These are phyloP conservation scores for Phytopythium vexans DNA, from an alignment of 352 stramenopile genomes.

Conservation along the genomic window DNA sequence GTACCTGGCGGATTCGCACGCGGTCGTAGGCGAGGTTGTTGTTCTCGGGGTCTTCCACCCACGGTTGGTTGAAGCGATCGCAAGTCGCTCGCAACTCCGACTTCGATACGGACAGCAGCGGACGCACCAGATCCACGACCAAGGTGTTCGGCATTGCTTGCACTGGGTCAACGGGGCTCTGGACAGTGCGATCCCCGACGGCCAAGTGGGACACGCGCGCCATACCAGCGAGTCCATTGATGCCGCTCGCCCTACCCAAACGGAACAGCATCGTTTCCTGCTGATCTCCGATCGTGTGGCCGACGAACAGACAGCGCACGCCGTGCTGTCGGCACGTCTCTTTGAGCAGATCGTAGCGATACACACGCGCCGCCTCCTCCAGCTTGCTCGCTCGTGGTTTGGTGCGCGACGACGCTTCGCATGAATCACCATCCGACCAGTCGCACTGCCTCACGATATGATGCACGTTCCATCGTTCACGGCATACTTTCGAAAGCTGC, in stretches of 20 bases:
- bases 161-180: not conserved
- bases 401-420: not conserved
- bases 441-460: slow-evolving; percentile 55
- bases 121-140: slow-evolving; percentile 41
- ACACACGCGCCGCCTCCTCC: slow-evolving; percentile 63
- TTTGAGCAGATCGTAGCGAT: slow-evolving; percentile 63
- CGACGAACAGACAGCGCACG: slow-evolving; percentile 73
- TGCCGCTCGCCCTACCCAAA: slow-evolving; percentile 63
- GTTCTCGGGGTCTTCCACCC: slow-evolving; percentile 85
- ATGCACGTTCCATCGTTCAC: slow-evolving; percentile 31
- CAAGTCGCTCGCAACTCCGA: slow-evolving; percentile 63
- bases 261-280: slow-evolving; percentile 81
- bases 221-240: slow-evolving; percentile 78
- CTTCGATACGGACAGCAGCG: slow-evolving; percentile 62
- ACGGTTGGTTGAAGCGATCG: slow-evolving; percentile 61
- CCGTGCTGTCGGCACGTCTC: slow-evolving; percentile 44
- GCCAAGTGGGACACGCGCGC: slow-evolving; percentile 16
- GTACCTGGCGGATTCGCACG: slow-evolving; percentile 79
- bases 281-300: slow-evolving; percentile 77
- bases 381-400: slow-evolving; percentile 70
- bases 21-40: slow-evolving; percentile 74
- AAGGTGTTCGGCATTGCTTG: slow-evolving; percentile 3
- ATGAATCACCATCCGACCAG: slow-evolving; percentile 33
- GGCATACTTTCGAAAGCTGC: slow-evolving; percentile 44
- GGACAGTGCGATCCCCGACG: not conserved